Evolutionary conservation across 1,284 basidiomycete species (phyloP), one percentile per base, ranked within the genome.

Genomic region (Ganoderma lingzhi): DNA sequence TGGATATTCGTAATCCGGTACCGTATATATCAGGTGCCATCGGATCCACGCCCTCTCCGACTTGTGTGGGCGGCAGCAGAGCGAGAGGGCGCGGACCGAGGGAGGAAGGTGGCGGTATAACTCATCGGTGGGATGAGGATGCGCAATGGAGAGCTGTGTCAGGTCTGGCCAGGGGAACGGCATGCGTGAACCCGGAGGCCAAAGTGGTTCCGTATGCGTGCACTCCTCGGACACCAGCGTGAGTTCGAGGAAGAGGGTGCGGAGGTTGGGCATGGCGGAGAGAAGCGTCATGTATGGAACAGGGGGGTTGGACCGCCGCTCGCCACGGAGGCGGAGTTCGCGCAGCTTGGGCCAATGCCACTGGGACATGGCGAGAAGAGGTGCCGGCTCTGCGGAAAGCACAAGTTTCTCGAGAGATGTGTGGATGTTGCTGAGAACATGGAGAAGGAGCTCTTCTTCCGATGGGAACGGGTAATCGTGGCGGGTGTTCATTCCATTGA

Each of bases 61-160:
- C 23, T 53, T 53, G 51, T 53, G 51, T 14, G 23, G 51, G 2
- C 28, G 14, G 9, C 23, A 30, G n/a, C 51, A 53, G 10, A 53
- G 23, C 51, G 28, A 53, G 23, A 53, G 51, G n/a, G 9, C 51
- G 12, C 28, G 28, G 23, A 30, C 6, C 23, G 51, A 30, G 23
- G 51, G 51, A 5, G 51, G 51, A 14, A 53, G 51, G 51, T 15
- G 23, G 1, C 10, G 12, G n/a, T 53, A 53, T 41, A 65, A 4
- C 45, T 66, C 32, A 23, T 66, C 59, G 17, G 61, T 44, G 2
- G 59, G 45, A 30, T 55, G 59, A 4, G 65, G 65, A 37, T 66
- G 61, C 2, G 65, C 41, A 10, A 66, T 14, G 19, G 56, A 37
- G 6, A 65, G 56, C 17, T 37, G 30, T 5, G 14, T 6, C 4